These are phyloP conservation scores for Sugiyamaella americana DNA, from an alignment of 805 yeast species.

Conservation along the genomic window DNA sequence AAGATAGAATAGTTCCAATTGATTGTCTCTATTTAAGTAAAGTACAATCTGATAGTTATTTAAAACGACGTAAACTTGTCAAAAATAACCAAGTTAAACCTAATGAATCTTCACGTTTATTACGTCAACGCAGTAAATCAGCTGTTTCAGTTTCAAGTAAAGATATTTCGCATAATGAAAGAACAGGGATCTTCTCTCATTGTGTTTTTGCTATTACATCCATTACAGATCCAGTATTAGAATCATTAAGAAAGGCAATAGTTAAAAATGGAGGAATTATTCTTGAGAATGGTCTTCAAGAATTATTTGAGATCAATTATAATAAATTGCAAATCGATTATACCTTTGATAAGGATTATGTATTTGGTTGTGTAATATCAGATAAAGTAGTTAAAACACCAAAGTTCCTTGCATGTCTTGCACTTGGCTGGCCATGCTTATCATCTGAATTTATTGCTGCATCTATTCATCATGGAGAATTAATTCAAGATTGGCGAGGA, in stretches of 20 bases:
- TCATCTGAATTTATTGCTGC: conserved; percentile 52
- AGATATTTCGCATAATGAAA: too few relatives aligned
- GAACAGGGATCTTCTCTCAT: conserved; percentile 13
- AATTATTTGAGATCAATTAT: conserved; percentile 14
- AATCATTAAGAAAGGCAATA: neutral
- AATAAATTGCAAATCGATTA: conserved; percentile 2
- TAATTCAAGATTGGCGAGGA: conserved; percentile 40
- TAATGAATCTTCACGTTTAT: neutral
- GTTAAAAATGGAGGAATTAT: conserved; percentile 18
- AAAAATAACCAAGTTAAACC: conserved; percentile 3
- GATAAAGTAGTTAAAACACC: conserved; percentile 55
- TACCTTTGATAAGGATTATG: conserved; percentile 2
- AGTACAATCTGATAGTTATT: conserved; percentile 8
- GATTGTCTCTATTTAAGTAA: conserved; percentile 5
- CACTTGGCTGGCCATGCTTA: conserved; percentile 82
- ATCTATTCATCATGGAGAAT: conserved; percentile 32
- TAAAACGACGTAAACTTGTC: conserved; percentile 5
- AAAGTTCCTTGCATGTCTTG: conserved; percentile 70
- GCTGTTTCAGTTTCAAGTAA: too few relatives aligned
- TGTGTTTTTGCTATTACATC: conserved; percentile 20
- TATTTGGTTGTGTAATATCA: conserved; percentile 63
- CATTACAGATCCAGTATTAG: conserved; percentile 11
- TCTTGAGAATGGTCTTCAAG: conserved; percentile 17
- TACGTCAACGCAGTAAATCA: neutral
- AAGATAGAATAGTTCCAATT: neutral